Conservation (phyloP, 75 land plant species). For the Azolla pinnata region DNA sequence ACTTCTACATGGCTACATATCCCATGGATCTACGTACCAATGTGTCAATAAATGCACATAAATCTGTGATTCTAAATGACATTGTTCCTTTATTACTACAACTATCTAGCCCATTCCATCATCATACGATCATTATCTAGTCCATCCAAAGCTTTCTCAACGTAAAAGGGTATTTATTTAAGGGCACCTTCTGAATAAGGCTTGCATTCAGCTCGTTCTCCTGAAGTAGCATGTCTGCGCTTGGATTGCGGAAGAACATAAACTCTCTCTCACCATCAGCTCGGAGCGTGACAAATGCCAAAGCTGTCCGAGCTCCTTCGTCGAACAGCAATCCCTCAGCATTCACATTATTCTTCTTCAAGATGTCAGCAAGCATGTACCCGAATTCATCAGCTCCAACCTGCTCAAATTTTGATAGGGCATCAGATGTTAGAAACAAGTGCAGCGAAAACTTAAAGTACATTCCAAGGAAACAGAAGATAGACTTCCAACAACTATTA, state of each 20-base stretch:
- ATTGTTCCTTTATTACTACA: no score
- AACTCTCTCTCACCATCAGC: conserved; percentile 86
- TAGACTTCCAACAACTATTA: no score
- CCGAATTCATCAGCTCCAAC: conserved; percentile 38
- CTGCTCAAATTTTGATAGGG: conserved; percentile 17
- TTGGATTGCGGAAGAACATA: conserved; percentile 95
- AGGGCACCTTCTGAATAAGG: conserved; percentile 51
- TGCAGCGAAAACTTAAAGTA: no score
- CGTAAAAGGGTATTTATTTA: background rate
- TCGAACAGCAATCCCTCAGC: conserved; percentile 23
- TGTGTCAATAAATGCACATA: no score
- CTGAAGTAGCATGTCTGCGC: conserved; percentile 89
- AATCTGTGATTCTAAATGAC: no score
- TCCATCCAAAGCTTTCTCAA: conserved; percentile 1
- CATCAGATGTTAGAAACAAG: no score
- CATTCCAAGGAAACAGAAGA: no score
- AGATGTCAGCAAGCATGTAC: conserved; percentile 19
- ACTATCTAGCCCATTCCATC: no score
- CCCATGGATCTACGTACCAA: no score
- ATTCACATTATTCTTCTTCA: conserved; percentile 27
- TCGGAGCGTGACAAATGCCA: conserved; percentile 91
- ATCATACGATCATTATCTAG: no score
- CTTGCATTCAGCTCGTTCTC: conserved; percentile 65
- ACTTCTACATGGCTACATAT: no score
- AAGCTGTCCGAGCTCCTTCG: conserved; percentile 54